phyloP scores from a whole-genome alignment of 1,284 basidiomycete species.

The Ganoderma sinense region DNA sequence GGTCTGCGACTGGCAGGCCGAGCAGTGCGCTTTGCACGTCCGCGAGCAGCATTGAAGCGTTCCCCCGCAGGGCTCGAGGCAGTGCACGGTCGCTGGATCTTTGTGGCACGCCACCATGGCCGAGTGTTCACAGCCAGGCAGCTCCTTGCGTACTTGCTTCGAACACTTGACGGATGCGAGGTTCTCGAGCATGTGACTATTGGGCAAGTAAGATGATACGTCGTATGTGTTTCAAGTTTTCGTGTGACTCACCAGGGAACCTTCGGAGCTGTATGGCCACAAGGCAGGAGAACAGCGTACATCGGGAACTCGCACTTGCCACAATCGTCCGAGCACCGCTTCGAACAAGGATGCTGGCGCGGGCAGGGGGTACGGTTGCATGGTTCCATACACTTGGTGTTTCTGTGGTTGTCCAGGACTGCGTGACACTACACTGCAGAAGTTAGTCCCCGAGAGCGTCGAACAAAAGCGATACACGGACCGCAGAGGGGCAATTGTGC shows the following conservation, averaged over 20 bases:
- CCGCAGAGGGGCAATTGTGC: constrained; percentile 72
- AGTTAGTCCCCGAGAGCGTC: neutral
- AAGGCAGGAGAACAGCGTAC: constrained; percentile 60
- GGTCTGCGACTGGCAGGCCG: constrained; percentile 51
- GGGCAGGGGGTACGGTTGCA: constrained; percentile 62
- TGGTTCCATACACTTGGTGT: constrained; percentile 38
- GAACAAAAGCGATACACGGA: constrained; percentile 32
- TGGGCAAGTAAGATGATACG: neutral
- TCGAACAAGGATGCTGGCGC: constrained; percentile 66
- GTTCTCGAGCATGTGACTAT: constrained; percentile 55
- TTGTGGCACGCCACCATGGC: constrained; percentile 53
- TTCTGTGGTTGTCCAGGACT: constrained; percentile 44
- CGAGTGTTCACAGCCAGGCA: constrained; percentile 66
- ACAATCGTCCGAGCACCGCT: constrained; percentile 62
- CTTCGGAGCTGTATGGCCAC: constrained; percentile 58
- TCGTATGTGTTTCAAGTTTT: neutral
- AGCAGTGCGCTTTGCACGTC: constrained; percentile 57
- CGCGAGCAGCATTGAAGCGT: constrained; percentile 62
- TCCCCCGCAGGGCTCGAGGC: constrained; percentile 52
- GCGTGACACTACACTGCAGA: constrained; percentile 68
- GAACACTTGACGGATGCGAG: constrained; percentile 56
- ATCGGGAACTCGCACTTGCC: constrained; percentile 63
- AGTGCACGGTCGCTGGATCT: constrained; percentile 49
- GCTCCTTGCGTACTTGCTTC: constrained; percentile 51
- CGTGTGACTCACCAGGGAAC: constrained; percentile 60